phyloP scores from a whole-genome alignment of 257 asterid species.

The Ehretia macrophylla region DNA sequence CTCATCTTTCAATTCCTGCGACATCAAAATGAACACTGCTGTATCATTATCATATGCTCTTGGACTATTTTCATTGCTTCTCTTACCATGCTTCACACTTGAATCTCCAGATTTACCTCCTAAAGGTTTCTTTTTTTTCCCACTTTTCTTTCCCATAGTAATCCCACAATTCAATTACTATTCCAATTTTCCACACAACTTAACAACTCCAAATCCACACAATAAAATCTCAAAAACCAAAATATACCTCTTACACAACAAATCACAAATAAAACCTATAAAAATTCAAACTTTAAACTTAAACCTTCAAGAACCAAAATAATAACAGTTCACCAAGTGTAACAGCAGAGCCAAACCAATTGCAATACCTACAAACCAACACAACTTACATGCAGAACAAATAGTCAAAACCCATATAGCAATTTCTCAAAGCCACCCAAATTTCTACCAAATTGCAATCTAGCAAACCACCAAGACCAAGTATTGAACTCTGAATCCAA shows the following conservation, averaged over 20 bases:
- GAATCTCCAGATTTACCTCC: conserved; percentile 44
- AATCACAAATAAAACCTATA: neutral
- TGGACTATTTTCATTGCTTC: conserved; percentile 26
- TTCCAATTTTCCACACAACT: conserved; percentile 11
- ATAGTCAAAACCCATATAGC: conserved; percentile 10
- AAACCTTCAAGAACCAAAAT: neutral
- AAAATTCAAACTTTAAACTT: neutral
- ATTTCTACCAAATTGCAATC: conserved; percentile 3
- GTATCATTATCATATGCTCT: conserved; percentile 58
- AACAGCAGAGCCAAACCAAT: conserved; percentile 10
- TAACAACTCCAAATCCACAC: conserved; percentile 7
- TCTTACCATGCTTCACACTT: conserved; percentile 26
- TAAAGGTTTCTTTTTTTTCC: conserved; percentile 31
- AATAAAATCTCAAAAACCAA: conserved; percentile 13
- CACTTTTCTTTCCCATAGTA: conserved; percentile 63
- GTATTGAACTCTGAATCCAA: conserved; percentile 15
- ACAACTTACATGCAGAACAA: conserved; percentile 12
- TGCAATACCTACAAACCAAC: conserved; percentile 1
- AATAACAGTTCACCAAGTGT: conserved; percentile 11
- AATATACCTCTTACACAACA: neutral
- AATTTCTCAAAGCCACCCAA: conserved; percentile 3
- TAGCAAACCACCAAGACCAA: neutral
- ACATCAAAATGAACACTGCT: conserved; percentile 51
- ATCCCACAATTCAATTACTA: conserved; percentile 27
- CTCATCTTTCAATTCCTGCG: conserved; percentile 67